These are phyloP conservation scores for Oryza rufipogon DNA, from an alignment of 176 grass and related monocot genomes.

Conservation along the genomic window DNA sequence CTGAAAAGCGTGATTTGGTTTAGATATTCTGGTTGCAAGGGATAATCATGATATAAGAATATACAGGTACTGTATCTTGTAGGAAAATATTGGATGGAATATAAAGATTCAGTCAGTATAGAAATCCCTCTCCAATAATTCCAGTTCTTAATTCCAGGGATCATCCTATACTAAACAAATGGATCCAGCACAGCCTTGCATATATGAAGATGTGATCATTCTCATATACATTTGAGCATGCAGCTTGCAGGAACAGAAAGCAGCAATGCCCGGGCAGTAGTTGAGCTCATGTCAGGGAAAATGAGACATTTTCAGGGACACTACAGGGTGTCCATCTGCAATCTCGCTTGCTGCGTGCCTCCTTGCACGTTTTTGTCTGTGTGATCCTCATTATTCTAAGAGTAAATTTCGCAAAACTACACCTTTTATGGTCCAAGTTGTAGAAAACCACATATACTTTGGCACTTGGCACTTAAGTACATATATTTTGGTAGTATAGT, in stretches of 20 bases:
- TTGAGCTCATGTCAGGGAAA: not conserved
- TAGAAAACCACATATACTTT: too few relatives aligned
- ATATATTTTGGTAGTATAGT: too few relatives aligned
- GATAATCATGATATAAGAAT: not conserved
- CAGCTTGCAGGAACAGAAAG: not conserved
- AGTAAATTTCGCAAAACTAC: too few relatives aligned
- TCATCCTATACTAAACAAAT: slow-evolving; percentile 15
- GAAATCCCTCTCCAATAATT: slow-evolving; percentile 27
- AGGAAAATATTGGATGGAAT: not conserved
- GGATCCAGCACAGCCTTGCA: slow-evolving; percentile 5
- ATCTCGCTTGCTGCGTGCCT: not conserved
- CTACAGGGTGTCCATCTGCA: not conserved
- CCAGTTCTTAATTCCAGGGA: not conserved
- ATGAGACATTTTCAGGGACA: not conserved
- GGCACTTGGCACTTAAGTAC: too few relatives aligned
- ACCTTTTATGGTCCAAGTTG: too few relatives aligned
- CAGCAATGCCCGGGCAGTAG: not conserved
- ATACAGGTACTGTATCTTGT: not conserved
- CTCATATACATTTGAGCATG: not conserved
- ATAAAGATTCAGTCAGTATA: not conserved
- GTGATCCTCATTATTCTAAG: not conserved
- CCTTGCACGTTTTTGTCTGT: not conserved
- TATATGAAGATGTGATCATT: slow-evolving; percentile 7
- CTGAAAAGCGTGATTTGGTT: not conserved
- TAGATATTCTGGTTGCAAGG: not conserved